Base-by-base conservation (phyloP, 129 eudicot species). In the sunflower (Helianthus annuus) region DNA sequence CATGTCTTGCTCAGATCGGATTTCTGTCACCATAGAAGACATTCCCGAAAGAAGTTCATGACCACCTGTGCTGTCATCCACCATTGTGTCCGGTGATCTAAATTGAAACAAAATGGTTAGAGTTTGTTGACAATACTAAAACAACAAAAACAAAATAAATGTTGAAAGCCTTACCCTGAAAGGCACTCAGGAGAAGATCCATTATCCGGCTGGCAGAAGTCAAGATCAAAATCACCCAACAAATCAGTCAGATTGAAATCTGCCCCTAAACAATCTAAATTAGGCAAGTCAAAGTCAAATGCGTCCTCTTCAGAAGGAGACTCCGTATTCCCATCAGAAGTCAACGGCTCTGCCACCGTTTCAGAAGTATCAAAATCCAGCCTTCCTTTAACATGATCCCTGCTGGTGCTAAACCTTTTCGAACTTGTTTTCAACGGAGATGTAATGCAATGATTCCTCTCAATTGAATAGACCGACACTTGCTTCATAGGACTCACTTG, bases 311-410 rank as follows among this genome's bases (percentile, higher is more conserved):
- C 85, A 27, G 91, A 79, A 61, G 78, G 86, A 67, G 97, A 81
- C 27, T 81, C 70, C 12, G 87, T 61, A 71, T 49, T 75, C 49
- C 73, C 86, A 68, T 79, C 80, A 57, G 84, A 64, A 39, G 70
- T 79, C 54, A 80, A 72, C 52, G 60, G 80, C 66, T 64, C 88
- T 27, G 68, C 81, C 53, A 78, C 83, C 39, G 27, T 61, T 5
- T 88, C 87, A 17, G 95, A 78, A 69, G 86, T 77, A 48, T 87
- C 97, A 67, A 94, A 94, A 60, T 90, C 86, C 24, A 94, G 75
- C 81, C 94, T 88, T 55, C 99, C 96, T 80, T 88, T 94, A 24
- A 86, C 96, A 76, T 93, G 91, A 59, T 87, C 95, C 77, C 96
- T 76, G 56, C 49, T 32, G 36, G 36, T 78, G 70, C 66, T 73